phyloP scores from a whole-genome alignment of 352 stramenopile species.

The Phytophthora uliginosa region DNA sequence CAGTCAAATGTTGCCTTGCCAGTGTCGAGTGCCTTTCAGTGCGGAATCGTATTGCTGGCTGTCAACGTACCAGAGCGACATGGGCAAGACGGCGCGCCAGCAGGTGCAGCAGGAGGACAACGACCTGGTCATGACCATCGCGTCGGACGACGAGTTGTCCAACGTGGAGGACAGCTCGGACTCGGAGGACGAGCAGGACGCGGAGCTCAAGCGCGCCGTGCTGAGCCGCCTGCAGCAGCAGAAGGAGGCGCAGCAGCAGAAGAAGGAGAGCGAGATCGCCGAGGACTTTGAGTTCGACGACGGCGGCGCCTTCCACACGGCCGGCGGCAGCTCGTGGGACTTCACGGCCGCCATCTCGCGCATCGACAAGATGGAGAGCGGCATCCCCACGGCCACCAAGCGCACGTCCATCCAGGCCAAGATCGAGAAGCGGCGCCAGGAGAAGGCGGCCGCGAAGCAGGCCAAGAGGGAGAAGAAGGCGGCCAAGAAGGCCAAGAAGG shows the following conservation, averaged over 20 bases:
- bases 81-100: constrained; percentile 24
- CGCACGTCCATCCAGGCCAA: constrained; percentile 88
- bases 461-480: constrained; percentile 67
- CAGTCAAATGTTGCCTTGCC: constrained; percentile 30
- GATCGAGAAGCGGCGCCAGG: constrained; percentile 85
- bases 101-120: constrained; percentile 41
- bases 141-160: constrained; percentile 87
- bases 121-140: constrained; percentile 92
- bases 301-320: constrained; percentile 52
- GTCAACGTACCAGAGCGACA: constrained; percentile 13
- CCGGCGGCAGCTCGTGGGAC: constrained; percentile 83
- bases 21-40: not conserved
- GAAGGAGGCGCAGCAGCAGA: constrained; percentile 43
- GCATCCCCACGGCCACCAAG: constrained; percentile 67
- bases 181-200: constrained; percentile 59
- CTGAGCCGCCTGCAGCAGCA: constrained; percentile 75
- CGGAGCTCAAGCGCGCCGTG: constrained; percentile 65
- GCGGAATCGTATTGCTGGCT: constrained; percentile 29
- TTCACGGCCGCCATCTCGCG: constrained; percentile 90
- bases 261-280: constrained; percentile 72
- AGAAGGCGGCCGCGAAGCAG: constrained; percentile 73
- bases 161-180: constrained; percentile 82
- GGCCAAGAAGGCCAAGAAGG: constrained; percentile 47
- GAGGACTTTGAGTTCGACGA: constrained; percentile 92
- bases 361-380: constrained; percentile 82